phyloP scores from a whole-genome alignment of 352 stramenopile genomes.

The Pythium aquatile region DNA sequence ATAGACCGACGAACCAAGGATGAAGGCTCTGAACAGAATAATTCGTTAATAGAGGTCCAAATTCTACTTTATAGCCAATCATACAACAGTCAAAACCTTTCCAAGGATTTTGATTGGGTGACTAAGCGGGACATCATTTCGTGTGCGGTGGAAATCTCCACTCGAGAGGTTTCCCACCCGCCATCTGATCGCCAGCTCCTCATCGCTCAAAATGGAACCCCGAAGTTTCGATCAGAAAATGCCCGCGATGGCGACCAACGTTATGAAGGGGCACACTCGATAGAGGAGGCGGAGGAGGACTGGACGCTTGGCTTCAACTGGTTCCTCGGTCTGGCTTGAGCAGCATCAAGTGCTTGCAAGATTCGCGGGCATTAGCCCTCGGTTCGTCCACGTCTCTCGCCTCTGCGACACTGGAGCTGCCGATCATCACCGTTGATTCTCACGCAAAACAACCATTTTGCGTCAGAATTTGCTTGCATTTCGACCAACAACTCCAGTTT shows the following conservation, averaged over 20 bases:
- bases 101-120: background rate
- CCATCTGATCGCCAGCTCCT: slow-evolving; percentile 1
- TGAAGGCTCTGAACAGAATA: slow-evolving; percentile 3
- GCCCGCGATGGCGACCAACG: background rate
- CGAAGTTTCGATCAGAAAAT: slow-evolving; percentile 3
- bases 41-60: slow-evolving; percentile 3
- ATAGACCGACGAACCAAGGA: background rate
- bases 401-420: background rate
- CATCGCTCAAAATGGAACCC: slow-evolving; percentile 2
- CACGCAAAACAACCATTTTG: no score
- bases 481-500: background rate
- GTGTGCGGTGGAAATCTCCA: background rate
- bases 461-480: background rate
- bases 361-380: background rate
- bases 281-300: no score
- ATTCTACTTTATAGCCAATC: slow-evolving; percentile 1
- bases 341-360: background rate
- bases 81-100: background rate
- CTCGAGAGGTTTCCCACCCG: slow-evolving; percentile 2
- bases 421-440: background rate
- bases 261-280: background rate
- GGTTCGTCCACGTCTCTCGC: background rate
- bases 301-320: background rate
- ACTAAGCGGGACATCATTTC: background rate
- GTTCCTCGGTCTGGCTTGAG: background rate